Base-by-base conservation (phyloP, 2,329 filamentous ascomycete species). In the Aspergillus sp. region DNA sequence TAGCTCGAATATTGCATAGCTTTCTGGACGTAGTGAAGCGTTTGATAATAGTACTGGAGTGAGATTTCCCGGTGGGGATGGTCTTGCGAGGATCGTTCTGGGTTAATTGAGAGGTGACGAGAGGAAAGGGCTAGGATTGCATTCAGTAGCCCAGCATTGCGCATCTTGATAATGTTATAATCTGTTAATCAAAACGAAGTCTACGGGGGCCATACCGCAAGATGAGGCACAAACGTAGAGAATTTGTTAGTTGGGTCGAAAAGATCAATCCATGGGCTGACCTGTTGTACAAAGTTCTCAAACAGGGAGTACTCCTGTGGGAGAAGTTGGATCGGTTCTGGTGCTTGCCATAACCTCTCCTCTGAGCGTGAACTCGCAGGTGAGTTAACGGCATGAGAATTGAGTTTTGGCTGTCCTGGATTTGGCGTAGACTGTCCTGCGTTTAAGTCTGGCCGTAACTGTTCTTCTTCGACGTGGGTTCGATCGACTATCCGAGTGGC, bases 21-120 rank as follows among this genome's bases (percentile, higher is more conserved):
- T 37, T 81, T 80, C 50, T 84, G 83, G 0, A 87, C 73, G 59
- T 87, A 88, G 50, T 84, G 82, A 0, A 88, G 73, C 0, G 84
- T 86, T 64, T 87, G 83, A 63, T 85, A 83, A 65, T 88, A 88
- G 59, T 86, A 87, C 57, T 81, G 82, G 12, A 53, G 41, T 4
- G 51, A 31, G 9, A 19, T 17, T 21, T 43, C 51, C 8, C 41
- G 51, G 24, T 53, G 41, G 12, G 41, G 17, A 17, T 45, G 41
- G 19, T 53, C 41, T 6, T 44, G 51, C 17, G 15, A 17, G 17
- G 40, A 4, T 12, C 39, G 27, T 31, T 41, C 39, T 17, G 41
- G 14, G n/a, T 53, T 53, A 24, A 81, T 73, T 2, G 78, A 80
- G 50, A 80, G 68, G 63, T 84, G 81, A 12, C 81, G 75, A n/a